phyloP scores from a whole-genome alignment of 345 rosid species.

The Bruguiera sexangula region DNA sequence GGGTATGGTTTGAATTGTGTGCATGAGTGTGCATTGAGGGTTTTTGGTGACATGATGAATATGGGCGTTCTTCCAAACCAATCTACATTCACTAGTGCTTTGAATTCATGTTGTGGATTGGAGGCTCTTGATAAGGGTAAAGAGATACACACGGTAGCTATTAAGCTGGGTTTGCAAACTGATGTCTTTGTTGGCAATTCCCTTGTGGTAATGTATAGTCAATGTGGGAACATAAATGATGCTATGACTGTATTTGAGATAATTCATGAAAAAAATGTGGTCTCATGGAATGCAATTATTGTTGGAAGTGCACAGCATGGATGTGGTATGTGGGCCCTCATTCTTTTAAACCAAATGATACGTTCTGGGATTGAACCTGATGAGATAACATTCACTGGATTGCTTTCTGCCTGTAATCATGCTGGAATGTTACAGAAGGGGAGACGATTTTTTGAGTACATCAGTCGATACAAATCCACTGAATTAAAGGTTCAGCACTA shows the following conservation, averaged over 20 bases:
- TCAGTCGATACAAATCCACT: conserved; percentile 28
- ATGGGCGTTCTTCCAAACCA: conserved; percentile 54
- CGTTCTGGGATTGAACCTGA: conserved; percentile 51
- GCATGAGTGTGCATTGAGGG: conserved; percentile 48
- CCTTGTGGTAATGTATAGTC: conserved; percentile 52
- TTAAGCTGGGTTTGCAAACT: conserved; percentile 52
- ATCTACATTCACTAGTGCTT: conserved; percentile 60
- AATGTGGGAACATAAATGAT: conserved; percentile 48
- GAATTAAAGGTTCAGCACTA: conserved; percentile 51
- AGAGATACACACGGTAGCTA: conserved; percentile 49
- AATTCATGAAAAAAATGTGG: conserved; percentile 42
- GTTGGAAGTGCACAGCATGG: conserved; percentile 76
- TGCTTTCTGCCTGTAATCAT: conserved; percentile 79
- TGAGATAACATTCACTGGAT: conserved; percentile 72
- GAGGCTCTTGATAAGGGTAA: conserved; percentile 64
- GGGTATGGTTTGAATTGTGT: conserved; percentile 49
- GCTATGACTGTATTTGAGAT: conserved; percentile 43
- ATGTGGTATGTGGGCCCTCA: conserved; percentile 43
- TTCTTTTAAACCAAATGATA: conserved; percentile 52
- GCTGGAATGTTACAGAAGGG: conserved; percentile 64
- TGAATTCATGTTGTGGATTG: conserved; percentile 60
- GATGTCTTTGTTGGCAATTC: conserved; percentile 68
- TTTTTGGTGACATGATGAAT: conserved; percentile 55
- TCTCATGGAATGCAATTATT: conserved; percentile 69
- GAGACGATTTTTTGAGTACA: conserved; percentile 47